Evolutionary conservation across 192 early-diverging fungal genomes (phyloP), one percentile per base, ranked within the genome.

Genomic region (Umbelopsis sp.): DNA sequence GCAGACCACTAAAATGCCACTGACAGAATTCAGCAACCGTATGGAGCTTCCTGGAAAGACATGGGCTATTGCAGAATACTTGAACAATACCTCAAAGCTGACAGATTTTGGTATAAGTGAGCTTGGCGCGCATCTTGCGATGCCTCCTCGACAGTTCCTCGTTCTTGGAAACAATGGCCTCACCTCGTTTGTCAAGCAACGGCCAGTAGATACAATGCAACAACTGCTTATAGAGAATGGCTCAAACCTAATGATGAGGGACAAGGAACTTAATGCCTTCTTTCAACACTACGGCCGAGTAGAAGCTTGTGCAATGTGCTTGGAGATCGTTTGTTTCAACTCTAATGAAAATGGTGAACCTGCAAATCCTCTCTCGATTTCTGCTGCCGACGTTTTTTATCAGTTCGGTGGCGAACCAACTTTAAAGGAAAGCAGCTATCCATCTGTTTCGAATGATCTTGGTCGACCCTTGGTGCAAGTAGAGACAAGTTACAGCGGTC

Each of bases 231-330:
- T 80, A 3, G 78, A 85, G 45, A 78, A 80, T 0, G 54, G 80
- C 17, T 66, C 77, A 4, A 67, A 43, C 26, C 14, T 69, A 2
- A 25, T 50, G 11, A 36, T 44, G 38, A 51, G 54, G 11, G 38
- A 72, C 9, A 54, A 32, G 8, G 67, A 74, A 41, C 44, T 70
- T 26, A 20, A 31, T 31, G 11, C 70, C 69, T 73, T 91, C 74
- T 77, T 89, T 22, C 71, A 74, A 44, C 81, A 74, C 6, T 96
- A 87, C 70, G 89, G 89, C 0, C 72, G 80, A 11, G 82, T 83
- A 36, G 90, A 96, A 76, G 81, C 90, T 17, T 96, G 94, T 70
- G 92, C 94, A 38, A 95, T 98, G 94, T 93, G 91, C 74, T 82
- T 95, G 5, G 87, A 88, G 1, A 86, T 96, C 65, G 79, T 91